phyloP scores from a whole-genome alignment of 352 stramenopile genomes.

The Phytopythium mirpurense region DNA sequence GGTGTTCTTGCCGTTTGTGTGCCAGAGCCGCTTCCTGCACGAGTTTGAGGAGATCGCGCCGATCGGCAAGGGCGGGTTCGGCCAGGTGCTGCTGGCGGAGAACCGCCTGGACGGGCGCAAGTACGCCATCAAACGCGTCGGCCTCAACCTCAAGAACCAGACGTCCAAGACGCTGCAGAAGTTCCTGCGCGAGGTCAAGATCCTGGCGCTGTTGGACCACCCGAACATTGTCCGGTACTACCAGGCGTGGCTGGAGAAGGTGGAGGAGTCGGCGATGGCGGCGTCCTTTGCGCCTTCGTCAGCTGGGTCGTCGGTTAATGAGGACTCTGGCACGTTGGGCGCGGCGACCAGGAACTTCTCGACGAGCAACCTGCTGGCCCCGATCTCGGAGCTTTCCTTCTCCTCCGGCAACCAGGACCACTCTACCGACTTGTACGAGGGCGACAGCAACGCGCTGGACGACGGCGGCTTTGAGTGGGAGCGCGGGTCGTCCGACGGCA shows the following conservation, averaged over 20 bases:
- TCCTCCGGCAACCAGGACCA: slow-evolving; percentile 48
- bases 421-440: slow-evolving; percentile 41
- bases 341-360: slow-evolving; percentile 49
- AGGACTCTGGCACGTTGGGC: slow-evolving; percentile 25
- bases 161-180: slow-evolving; percentile 91
- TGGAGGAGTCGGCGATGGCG: slow-evolving; percentile 39
- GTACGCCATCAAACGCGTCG: slow-evolving; percentile 91
- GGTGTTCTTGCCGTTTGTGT: slow-evolving; percentile 82
- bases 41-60: slow-evolving; percentile 82
- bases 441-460: slow-evolving; percentile 26
- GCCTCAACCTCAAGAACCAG: slow-evolving; percentile 78
- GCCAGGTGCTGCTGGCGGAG: slow-evolving; percentile 91
- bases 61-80: slow-evolving; percentile 92
- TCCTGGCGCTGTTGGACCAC: slow-evolving; percentile 89
- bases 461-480: slow-evolving; percentile 80
- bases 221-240: slow-evolving; percentile 93
- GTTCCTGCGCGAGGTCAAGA: slow-evolving; percentile 92
- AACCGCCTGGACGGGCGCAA: slow-evolving; percentile 92
- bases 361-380: slow-evolving; percentile 65
- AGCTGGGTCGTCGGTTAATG: slow-evolving; percentile 15
- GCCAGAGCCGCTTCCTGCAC: slow-evolving; percentile 77
- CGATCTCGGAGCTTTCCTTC: slow-evolving; percentile 64
- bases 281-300: slow-evolving; percentile 9
- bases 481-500: slow-evolving; percentile 40
- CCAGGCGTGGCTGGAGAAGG: slow-evolving; percentile 86